Conservation (phyloP, 148 eudicot species). For the Chenopodium formosanum region DNA sequence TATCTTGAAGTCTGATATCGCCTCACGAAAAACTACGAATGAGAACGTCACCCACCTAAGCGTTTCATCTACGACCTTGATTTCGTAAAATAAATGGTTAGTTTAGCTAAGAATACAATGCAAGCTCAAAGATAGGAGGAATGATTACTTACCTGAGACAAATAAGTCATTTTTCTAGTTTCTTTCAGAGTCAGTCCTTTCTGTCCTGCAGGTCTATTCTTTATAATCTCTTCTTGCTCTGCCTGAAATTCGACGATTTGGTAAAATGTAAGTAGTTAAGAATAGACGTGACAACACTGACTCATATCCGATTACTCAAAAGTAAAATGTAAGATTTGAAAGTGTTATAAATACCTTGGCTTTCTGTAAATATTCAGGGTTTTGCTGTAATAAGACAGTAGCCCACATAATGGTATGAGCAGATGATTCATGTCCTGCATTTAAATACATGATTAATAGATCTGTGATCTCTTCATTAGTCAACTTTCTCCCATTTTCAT, state of each 20-base stretch:
- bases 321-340: neutral
- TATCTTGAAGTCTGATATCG: slow-evolving; percentile 56
- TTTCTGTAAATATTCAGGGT: slow-evolving; percentile 60
- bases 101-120: neutral
- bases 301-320: neutral
- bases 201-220: slow-evolving; percentile 56
- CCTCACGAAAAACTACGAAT: slow-evolving; percentile 72
- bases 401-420: slow-evolving; percentile 93
- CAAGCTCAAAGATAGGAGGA: neutral
- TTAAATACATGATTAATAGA: slow-evolving; percentile 74
- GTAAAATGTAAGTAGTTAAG: neutral
- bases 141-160: slow-evolving; percentile 48
- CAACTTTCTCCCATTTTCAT: slow-evolving; percentile 68
- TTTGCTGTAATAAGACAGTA: slow-evolving; percentile 59
- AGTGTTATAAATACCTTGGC: slow-evolving; percentile 56
- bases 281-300: neutral
- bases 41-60: slow-evolving; percentile 83
- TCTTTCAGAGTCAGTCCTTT: slow-evolving; percentile 71
- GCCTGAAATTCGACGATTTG: slow-evolving; percentile 36
- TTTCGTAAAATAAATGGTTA: slow-evolving; percentile 1
- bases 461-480: slow-evolving; percentile 85
- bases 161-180: slow-evolving; percentile 74
- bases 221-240: slow-evolving; percentile 75
- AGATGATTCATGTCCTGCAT: slow-evolving; percentile 97
- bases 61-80: slow-evolving; percentile 87